Conservation (phyloP, 305 asterid species). For the Fraxinus xanthoxyloides region DNA sequence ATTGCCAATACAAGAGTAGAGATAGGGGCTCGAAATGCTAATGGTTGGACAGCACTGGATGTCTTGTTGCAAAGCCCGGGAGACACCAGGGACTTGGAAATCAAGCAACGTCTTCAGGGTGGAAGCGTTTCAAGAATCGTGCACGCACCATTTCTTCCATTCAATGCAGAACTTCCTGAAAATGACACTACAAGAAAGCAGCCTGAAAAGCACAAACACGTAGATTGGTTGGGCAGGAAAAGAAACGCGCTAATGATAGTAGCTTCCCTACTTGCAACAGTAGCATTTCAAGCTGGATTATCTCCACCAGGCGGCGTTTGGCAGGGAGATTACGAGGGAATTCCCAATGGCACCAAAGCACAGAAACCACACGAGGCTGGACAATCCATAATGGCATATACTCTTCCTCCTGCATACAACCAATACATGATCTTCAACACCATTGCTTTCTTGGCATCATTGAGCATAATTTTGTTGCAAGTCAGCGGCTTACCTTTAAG, state of each 20-base stretch:
- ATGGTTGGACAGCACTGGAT: conserved; percentile 38
- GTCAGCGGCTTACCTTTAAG: conserved; percentile 39
- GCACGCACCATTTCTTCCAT: background rate
- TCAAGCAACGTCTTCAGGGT: conserved; percentile 20
- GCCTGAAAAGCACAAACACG: conserved; percentile 16
- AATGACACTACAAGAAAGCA: background rate
- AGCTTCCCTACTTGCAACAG: conserved; percentile 44
- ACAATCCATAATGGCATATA: conserved; percentile 38
- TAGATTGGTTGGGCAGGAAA: conserved; percentile 37
- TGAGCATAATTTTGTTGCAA: conserved; percentile 39
- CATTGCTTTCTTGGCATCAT: conserved; percentile 40
- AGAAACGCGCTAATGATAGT: conserved; percentile 40
- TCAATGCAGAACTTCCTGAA: background rate
- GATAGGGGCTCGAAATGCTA: conserved; percentile 29
- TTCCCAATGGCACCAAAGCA: conserved; percentile 8
- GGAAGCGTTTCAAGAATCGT: conserved; percentile 18
- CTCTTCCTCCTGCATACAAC: conserved; percentile 24
- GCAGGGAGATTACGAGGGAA: conserved; percentile 23
- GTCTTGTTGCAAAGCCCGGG: conserved; percentile 27
- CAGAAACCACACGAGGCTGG: conserved; percentile 36
- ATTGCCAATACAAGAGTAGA: conserved; percentile 21
- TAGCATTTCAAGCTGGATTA: conserved; percentile 44
- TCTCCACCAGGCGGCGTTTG: conserved; percentile 51
- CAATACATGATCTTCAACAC: conserved; percentile 39
- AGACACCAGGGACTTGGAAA: conserved; percentile 28